A percentile compares a stretch with the other conserved stretches of the same genome.
phyloP scores from a whole-genome alignment of 352 stramenopile species.

The Globisporangium acanthophoron region DNA sequence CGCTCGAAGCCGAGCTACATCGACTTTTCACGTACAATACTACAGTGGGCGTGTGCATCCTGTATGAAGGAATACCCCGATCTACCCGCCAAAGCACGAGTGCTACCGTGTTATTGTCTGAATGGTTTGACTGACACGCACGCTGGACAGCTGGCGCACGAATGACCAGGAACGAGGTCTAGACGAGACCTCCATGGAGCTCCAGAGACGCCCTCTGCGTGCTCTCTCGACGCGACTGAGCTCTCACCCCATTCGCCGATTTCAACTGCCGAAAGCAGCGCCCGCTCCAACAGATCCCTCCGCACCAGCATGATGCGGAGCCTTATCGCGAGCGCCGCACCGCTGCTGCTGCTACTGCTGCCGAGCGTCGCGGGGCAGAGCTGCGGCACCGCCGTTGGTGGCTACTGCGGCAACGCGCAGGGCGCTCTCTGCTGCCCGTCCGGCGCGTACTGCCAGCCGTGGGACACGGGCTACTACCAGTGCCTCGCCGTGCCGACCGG shows the following conservation, averaged over 20 bases:
- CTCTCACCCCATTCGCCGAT: not conserved
- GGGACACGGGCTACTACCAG: slow-evolving; percentile 51
- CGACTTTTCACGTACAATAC: no score
- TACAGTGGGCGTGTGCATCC: no score
- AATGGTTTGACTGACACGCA: no score
- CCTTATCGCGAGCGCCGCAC: not conserved
- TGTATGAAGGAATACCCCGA: no score
- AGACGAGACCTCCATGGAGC: no score
- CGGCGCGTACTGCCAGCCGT: slow-evolving; percentile 39
- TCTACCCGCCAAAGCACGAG: no score
- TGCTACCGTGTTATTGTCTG: no score
- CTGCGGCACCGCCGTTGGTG: slow-evolving; percentile 21
- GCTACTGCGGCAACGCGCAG: slow-evolving; percentile 39
- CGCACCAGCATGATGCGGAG: not conserved
- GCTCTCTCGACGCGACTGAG: not conserved
- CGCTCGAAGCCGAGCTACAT: no score
- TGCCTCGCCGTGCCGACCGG: slow-evolving; percentile 29
- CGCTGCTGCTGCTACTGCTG: not conserved
- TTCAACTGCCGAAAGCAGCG: not conserved
- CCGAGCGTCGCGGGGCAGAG: not conserved
- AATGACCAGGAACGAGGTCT: no score
- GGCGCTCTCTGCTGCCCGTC: slow-evolving; percentile 28
- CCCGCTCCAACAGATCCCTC: not conserved
- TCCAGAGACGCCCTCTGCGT: no score
- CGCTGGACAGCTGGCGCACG: no score